Evolutionary conservation across 495 filamentous ascomycete genomes (phyloP).

Genomic region (Penicillium goetzii): DNA sequence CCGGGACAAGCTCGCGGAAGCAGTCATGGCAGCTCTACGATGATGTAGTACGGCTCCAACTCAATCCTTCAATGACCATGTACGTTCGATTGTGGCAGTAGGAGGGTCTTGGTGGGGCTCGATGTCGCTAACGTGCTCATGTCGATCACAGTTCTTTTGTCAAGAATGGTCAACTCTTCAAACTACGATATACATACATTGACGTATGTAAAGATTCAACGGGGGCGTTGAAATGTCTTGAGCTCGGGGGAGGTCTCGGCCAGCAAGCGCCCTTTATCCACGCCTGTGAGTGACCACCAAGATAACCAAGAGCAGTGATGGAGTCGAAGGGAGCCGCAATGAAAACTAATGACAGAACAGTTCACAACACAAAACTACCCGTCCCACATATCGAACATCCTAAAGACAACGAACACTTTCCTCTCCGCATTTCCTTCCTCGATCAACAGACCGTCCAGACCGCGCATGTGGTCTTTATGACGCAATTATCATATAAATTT

Average conservation of each 20-base stretch:
- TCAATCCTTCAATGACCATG: conserved; percentile 48
- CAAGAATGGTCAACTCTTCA: conserved; percentile 44
- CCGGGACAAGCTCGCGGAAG: conserved; percentile 40
- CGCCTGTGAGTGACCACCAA: conserved; percentile 38
- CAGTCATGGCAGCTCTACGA: conserved; percentile 41
- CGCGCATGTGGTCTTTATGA: conserved; percentile 45
- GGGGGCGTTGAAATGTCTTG: conserved; percentile 44
- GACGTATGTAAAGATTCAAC: conserved; percentile 48
- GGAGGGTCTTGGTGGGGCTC: background rate
- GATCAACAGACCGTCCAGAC: conserved; percentile 52
- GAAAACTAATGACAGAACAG: conserved; percentile 22
- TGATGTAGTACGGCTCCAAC: conserved; percentile 41
- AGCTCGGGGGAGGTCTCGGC: conserved; percentile 45
- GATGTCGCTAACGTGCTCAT: background rate
- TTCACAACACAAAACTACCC: conserved; percentile 46
- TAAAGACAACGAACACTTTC: conserved; percentile 38
- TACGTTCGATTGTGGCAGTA: conserved; percentile 24
- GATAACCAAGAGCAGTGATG: background rate
- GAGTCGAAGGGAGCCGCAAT: background rate
- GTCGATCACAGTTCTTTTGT: conserved; percentile 41
- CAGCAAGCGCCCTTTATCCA: conserved; percentile 49
- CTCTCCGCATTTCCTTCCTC: conserved; percentile 48
- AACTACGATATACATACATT: conserved; percentile 48
- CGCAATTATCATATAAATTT: conserved; percentile 51
- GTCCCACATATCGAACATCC: conserved; percentile 53